Percentiles rank a stretch among this genome's conserved stretches.
phyloP scores from a whole-genome alignment of 306 rosid genomes.

The Cicer judaicum region DNA sequence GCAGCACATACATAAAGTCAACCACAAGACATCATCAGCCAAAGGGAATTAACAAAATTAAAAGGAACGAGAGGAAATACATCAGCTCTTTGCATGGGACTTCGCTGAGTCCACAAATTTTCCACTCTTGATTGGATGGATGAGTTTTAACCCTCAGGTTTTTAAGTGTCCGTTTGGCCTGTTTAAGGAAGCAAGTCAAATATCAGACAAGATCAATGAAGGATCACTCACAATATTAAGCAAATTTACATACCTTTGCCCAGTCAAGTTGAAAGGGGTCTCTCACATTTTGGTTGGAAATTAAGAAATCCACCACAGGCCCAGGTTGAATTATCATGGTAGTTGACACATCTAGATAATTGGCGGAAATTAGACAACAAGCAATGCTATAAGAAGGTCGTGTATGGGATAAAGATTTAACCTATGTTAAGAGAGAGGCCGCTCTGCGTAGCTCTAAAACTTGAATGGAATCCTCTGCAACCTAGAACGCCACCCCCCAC shows the following conservation, averaged over 20 bases:
- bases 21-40: not conserved
- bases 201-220: constrained; percentile 15
- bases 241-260: constrained; percentile 70
- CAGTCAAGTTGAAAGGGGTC: constrained; percentile 88
- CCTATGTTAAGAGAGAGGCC: constrained; percentile 93
- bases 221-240: not conserved
- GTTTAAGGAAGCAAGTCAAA: constrained; percentile 29
- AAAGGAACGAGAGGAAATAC: constrained; percentile 49
- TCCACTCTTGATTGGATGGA: constrained; percentile 78
- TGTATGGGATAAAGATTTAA: constrained; percentile 23
- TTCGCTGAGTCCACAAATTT: constrained; percentile 85
- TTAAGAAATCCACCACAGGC: constrained; percentile 87
- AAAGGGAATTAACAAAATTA: not conserved
- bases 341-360: constrained; percentile 80
- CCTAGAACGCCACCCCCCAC: constrained; percentile 97
- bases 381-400: not conserved
- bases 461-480: constrained; percentile 92
- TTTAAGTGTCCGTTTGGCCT: constrained; percentile 86
- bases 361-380: constrained; percentile 20
- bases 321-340: constrained; percentile 94
- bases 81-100: constrained; percentile 75
- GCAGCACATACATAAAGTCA: constrained; percentile 12
- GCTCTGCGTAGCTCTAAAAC: constrained; percentile 89
- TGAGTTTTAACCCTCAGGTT: constrained; percentile 78
- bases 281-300: constrained; percentile 78